Conservation (phyloP, 2,329 filamentous ascomycete genomes). For the Chaetomiaceae sp. region DNA sequence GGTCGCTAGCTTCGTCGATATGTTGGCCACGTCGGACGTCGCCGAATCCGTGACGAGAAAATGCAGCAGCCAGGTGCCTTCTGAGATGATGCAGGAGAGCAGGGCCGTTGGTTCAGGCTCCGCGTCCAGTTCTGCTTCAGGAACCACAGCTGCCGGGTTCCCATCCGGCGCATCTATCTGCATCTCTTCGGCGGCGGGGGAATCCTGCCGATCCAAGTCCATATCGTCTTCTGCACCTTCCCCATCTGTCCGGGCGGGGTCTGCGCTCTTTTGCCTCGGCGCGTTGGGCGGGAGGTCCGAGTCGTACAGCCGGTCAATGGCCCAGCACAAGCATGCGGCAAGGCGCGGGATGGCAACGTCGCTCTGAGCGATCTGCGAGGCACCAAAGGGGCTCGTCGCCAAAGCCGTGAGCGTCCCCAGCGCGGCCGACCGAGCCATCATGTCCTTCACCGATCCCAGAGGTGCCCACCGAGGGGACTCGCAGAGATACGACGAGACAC, state of each 20-base stretch:
- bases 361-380: constrained; percentile 62
- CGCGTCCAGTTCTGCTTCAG: constrained; percentile 15
- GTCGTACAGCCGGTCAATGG: constrained; percentile 72
- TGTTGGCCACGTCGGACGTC: constrained; percentile 48
- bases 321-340: constrained; percentile 56
- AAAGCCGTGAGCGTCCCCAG: constrained; percentile 56
- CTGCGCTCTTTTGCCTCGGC: neutral
- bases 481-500: constrained; percentile 57
- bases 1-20: constrained; percentile 65
- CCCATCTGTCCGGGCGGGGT: neutral
- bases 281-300: constrained; percentile 35
- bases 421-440: constrained; percentile 40
- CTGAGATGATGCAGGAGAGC: constrained; percentile 45
- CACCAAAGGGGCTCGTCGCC: constrained; percentile 57
- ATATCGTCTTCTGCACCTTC: constrained; percentile 1
- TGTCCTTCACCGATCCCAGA: constrained; percentile 31
- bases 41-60: constrained; percentile 45
- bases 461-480: constrained; percentile 47
- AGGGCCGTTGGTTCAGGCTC: constrained; percentile 22
- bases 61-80: constrained; percentile 47
- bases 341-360: constrained; percentile 67
- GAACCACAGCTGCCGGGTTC: neutral
- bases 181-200: neutral
- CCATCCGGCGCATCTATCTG: neutral
- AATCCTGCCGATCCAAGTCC: constrained; percentile 6